These are phyloP conservation scores for Pichia sp. DNA, from an alignment of 1,139 yeast genomes.

Conservation along the genomic window DNA sequence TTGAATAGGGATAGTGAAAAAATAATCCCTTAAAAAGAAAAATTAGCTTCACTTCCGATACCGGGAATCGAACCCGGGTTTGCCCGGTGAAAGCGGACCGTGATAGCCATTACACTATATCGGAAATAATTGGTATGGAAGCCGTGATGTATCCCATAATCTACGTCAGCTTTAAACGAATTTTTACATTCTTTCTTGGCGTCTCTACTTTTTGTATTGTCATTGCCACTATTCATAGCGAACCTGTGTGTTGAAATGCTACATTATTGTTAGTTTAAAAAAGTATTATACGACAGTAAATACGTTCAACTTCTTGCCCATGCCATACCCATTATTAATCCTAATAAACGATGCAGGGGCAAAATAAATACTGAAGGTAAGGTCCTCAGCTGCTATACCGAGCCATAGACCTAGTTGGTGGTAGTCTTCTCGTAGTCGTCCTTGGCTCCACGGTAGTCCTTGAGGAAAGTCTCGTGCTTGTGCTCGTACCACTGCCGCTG, in stretches of 20 bases:
- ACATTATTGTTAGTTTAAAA: background rate
- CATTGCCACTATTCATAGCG: no score
- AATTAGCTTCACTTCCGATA: conserved; percentile 42
- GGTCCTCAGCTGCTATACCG: background rate
- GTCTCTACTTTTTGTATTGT: no score
- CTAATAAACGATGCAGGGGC: no score
- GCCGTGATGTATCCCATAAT: no score
- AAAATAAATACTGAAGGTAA: no score
- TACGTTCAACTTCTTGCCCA: no score
- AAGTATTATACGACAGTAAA: background rate
- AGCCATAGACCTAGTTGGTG: background rate
- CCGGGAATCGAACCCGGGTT: conserved; percentile 75
- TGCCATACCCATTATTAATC: no score
- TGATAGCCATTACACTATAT: conserved; percentile 35
- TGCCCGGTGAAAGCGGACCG: conserved; percentile 34
- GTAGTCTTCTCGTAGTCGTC: background rate
- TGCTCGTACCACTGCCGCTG: background rate
- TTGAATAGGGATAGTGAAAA: no score
- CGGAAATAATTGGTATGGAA: conserved; percentile 35
- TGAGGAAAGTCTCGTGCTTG: background rate
- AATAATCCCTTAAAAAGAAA: background rate
- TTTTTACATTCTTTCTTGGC: no score
- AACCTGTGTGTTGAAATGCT: background rate
- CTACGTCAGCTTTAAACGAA: no score
- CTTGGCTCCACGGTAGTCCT: background rate